phyloP scores from a whole-genome alignment of 805 yeast species.

The Candida maesae region DNA sequence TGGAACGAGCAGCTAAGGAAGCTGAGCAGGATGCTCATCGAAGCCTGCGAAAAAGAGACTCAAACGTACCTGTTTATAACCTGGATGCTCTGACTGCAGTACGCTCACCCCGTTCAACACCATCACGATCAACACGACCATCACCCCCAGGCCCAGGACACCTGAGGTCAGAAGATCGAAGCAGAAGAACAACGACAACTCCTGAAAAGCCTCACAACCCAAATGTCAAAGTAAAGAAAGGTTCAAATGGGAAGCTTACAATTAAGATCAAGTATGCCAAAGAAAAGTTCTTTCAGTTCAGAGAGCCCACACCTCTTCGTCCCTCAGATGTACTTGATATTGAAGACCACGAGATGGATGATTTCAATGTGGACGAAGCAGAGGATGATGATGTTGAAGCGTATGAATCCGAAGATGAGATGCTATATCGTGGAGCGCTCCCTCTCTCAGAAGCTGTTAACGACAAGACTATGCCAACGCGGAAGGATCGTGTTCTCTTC shows the following conservation, averaged over 20 bases:
- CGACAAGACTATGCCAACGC: constrained; percentile 55
- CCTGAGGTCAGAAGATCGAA: no score
- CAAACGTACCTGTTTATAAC: constrained; percentile 1
- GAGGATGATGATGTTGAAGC: constrained; percentile 14
- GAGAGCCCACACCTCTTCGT: constrained; percentile 24
- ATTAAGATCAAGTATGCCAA: constrained; percentile 20
- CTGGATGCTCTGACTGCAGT: constrained; percentile 1
- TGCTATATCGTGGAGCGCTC: constrained; percentile 68
- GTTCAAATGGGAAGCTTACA: constrained; percentile 2
- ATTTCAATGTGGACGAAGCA: constrained; percentile 24
- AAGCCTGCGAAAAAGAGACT: constrained; percentile 12
- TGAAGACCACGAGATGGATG: constrained; percentile 23
- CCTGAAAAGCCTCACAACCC: constrained; percentile 21
- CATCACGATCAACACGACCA: background rate
- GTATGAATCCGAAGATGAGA: constrained; percentile 39
- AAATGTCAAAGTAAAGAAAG: constrained; percentile 13
- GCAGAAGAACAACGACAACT: no score
- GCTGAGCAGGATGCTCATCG: constrained; percentile 14
- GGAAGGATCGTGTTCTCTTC: constrained; percentile 47
- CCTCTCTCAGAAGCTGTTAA: constrained; percentile 57
- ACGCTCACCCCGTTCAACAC: background rate
- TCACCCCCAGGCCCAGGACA: no score
- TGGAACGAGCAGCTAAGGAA: constrained; percentile 30
- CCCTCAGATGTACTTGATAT: constrained; percentile 19
- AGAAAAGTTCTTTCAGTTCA: constrained; percentile 25